A percentile compares a stretch with the other conserved stretches of the same genome.
Conservation (phyloP, 2,329 filamentous ascomycete genomes). For the Trichophyton mentagrophytes region DNA sequence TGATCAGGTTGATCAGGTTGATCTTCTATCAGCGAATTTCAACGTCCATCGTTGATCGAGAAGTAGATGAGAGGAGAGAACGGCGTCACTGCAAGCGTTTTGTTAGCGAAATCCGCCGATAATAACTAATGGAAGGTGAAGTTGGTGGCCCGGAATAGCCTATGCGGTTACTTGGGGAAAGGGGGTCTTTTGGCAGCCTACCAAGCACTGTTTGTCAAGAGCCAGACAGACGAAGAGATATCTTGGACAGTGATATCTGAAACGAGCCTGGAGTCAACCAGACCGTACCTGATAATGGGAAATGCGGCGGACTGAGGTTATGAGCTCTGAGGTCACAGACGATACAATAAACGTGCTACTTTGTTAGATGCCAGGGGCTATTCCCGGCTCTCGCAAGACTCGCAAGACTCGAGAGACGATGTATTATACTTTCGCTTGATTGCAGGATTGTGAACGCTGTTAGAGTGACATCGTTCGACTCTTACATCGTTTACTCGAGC, state of each 20-base stretch:
- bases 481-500: not conserved
- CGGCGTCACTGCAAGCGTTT: not conserved
- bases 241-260: not conserved
- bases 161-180: not conserved
- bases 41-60: not conserved
- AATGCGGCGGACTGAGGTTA: not conserved
- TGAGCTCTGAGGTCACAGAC: not conserved
- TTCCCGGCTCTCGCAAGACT: not conserved
- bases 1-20: not conserved
- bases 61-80: not conserved
- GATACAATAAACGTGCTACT: not conserved
- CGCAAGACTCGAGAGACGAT: not conserved
- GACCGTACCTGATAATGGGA: not conserved
- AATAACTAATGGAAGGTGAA: not conserved
- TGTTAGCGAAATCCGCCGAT: not conserved
- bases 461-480: not conserved
- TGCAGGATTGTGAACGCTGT: not conserved
- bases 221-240: not conserved
- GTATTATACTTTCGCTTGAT: not conserved
- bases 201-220: not conserved
- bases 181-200: not conserved
- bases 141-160: not conserved
- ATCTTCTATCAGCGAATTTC: not conserved
- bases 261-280: not conserved
- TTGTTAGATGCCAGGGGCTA: not conserved